phyloP scores from a whole-genome alignment of 257 asterid genomes.

The Solanum stenotomum region DNA sequence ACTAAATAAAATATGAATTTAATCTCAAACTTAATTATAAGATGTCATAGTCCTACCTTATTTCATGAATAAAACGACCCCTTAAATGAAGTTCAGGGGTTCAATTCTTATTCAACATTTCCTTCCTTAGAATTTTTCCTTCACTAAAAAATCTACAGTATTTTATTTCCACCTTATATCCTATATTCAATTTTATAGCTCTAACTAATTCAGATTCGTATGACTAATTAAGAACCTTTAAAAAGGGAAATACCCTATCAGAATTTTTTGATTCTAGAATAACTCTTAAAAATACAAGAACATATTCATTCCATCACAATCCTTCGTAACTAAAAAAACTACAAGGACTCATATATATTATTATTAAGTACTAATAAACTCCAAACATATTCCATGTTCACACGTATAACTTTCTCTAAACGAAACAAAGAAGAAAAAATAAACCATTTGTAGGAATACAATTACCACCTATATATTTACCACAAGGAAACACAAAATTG shows the following conservation, averaged over 20 bases:
- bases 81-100: background rate
- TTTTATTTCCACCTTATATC: background rate
- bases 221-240: background rate
- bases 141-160: background rate
- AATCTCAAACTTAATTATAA: too few relatives aligned
- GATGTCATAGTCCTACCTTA: background rate
- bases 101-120: constrained; percentile 14
- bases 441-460: too few relatives aligned
- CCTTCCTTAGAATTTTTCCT: background rate
- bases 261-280: background rate
- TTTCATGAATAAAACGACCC: background rate
- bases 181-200: background rate
- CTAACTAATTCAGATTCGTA: background rate
- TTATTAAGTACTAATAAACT: background rate
- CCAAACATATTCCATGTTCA: too few relatives aligned
- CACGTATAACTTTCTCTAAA: too few relatives aligned
- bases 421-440: too few relatives aligned
- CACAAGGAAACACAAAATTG: background rate
- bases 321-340: background rate
- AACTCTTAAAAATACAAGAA: background rate
- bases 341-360: background rate
- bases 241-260: background rate
- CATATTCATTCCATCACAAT: background rate
- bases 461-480: too few relatives aligned
- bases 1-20: too few relatives aligned